These are phyloP conservation scores for Pleoardoris graminearum DNA, from an alignment of 2,329 filamentous ascomycete species.

Conservation along the genomic window DNA sequence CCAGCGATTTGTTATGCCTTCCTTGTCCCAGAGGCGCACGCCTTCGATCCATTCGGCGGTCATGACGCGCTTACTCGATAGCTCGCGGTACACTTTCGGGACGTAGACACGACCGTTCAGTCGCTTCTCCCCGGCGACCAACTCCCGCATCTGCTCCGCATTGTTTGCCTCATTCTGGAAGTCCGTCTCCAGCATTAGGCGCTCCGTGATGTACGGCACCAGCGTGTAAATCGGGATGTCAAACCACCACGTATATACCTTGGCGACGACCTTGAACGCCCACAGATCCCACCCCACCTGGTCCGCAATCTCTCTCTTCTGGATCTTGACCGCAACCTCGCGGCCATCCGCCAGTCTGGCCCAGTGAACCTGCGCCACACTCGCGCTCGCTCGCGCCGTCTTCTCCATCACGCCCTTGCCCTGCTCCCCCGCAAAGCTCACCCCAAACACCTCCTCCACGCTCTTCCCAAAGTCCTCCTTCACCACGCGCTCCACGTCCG, in stretches of 20 bases:
- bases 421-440: slow-evolving; percentile 73
- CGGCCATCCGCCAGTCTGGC: slow-evolving; percentile 81
- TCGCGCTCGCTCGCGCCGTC: slow-evolving; percentile 78
- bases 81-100: slow-evolving; percentile 78
- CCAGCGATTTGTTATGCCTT: slow-evolving; percentile 77
- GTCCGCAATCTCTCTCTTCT: slow-evolving; percentile 89
- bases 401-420: slow-evolving; percentile 69
- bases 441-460: slow-evolving; percentile 88
- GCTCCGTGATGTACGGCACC: slow-evolving; percentile 89
- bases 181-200: slow-evolving; percentile 91
- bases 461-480: slow-evolving; percentile 82
- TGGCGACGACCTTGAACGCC: slow-evolving; percentile 88
- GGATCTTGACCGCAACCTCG: slow-evolving; percentile 93
- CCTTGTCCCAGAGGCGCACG: slow-evolving; percentile 88
- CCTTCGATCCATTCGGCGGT: slow-evolving; percentile 99
- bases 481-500: slow-evolving; percentile 81
- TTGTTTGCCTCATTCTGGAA: slow-evolving; percentile 92
- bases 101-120: slow-evolving; percentile 84
- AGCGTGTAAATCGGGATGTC: slow-evolving; percentile 90
- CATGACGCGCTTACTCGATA: slow-evolving; percentile 82
- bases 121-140: slow-evolving; percentile 75
- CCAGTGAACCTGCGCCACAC: slow-evolving; percentile 97
- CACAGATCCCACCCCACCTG: slow-evolving; percentile 95
- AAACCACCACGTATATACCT: slow-evolving; percentile 83
- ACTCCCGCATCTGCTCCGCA: slow-evolving; percentile 76